Base-by-base conservation (phyloP, 345 rosid genomes). In the Clausena lansium region DNA sequence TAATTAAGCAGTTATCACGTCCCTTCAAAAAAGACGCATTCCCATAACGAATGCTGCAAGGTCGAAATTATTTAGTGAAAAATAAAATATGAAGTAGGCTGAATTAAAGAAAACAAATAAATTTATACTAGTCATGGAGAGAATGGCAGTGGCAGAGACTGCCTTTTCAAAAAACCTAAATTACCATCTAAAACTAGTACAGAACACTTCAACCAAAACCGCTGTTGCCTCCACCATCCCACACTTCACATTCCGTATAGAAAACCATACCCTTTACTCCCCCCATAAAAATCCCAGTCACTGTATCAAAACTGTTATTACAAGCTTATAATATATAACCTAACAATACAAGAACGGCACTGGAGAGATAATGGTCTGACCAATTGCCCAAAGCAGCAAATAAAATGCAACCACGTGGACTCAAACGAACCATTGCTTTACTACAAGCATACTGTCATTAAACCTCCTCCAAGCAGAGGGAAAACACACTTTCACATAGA, bases 401-500 rank as follows among this genome's bases (percentile, higher is more conserved):
- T 28, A 69, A 76, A 76, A 67, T 33, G 41, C 74, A 66, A 76
- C 69, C 71, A 14, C 57, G 9, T 10, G 32, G 20, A 75, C 60
- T 50, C 62, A 17, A 35, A 33, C 59, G 14, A 24, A 7, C 45
- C 22, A 39, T 15, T 39, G 55, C 80, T 35, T 71, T 66, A 73
- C 76, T 33, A 41, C 64, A 45, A 61, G 24, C 47, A 62, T 58
- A 78, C 81, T 47, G 64, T 58, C 78, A 55, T 57, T 76, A 71
- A 41, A 77, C 55, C 77, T 68, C 78, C 27, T 32, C 78, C n/a
- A 52, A 74, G 67, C 70, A 54, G 72, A 72, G 75, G 77, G 78
- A 36, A 85, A 59, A 82, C 81, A 84, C 87, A 77, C 80, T 74
- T 79, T 79, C 81, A 83, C 58, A 88, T 39, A 75, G 78, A 74